Percentiles rank a stretch among this genome's conserved stretches.
Evolutionary conservation across 352 stramenopile species (phyloP).

Genomic region (Globisporangium splendens): DNA sequence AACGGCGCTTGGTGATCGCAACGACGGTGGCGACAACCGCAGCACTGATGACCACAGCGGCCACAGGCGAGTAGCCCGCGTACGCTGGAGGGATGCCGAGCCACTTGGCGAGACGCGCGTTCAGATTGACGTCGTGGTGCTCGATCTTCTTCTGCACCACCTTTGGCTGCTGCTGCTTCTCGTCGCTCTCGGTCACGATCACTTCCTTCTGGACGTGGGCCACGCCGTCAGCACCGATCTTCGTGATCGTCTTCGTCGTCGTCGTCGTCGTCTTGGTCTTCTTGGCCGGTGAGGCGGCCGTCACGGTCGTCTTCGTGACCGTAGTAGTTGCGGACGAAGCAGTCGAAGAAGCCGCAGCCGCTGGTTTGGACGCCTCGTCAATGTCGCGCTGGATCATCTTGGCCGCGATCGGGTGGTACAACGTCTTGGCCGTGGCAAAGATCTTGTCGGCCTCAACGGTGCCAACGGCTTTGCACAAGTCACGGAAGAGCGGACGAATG

Average conservation of each 20-base stretch:
- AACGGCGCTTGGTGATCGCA: too few relatives aligned
- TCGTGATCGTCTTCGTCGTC: background rate
- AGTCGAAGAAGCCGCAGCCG: too few relatives aligned
- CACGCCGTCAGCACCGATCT: background rate
- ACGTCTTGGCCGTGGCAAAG: too few relatives aligned
- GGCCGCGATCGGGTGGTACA: too few relatives aligned
- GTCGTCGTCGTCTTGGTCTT: constrained; percentile 6
- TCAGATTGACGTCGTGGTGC: background rate
- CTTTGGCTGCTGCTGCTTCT: background rate
- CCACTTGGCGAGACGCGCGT: constrained; percentile 21
- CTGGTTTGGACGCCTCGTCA: too few relatives aligned
- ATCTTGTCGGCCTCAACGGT: too few relatives aligned
- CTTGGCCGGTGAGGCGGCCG: constrained; percentile 29
- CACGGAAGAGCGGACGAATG: too few relatives aligned
- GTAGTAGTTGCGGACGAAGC: too few relatives aligned
- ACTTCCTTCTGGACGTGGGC: background rate
- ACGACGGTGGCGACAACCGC: background rate
- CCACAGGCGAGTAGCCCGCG: constrained; percentile 24
- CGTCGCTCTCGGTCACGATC: background rate
- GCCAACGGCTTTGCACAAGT: too few relatives aligned
- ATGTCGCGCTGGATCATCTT: too few relatives aligned
- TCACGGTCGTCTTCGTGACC: background rate
- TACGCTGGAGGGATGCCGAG: constrained; percentile 27
- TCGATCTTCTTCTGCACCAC: background rate
- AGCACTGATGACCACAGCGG: constrained; percentile 17